A percentile compares a stretch with the other conserved stretches of the same genome.
Evolutionary conservation across 495 filamentous ascomycete genomes (phyloP).

Genomic region (Penicillium coprophilum): DNA sequence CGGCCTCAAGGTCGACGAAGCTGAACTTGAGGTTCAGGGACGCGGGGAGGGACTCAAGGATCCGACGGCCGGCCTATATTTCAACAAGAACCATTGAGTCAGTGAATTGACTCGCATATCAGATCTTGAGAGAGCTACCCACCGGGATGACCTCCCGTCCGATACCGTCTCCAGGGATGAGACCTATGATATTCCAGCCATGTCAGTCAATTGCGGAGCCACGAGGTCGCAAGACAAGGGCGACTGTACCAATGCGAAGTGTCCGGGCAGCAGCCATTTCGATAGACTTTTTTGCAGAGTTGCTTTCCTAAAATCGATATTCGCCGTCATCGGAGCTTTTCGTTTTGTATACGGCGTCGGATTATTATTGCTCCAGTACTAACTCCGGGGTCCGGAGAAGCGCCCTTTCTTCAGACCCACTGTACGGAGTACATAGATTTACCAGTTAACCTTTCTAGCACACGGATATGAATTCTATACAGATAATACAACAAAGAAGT

Average conservation of each 20-base stretch:
- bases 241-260: conserved; percentile 55
- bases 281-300: conserved; percentile 25
- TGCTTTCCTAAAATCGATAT: conserved; percentile 25
- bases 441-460: not conserved
- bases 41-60: conserved; percentile 85
- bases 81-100: conserved; percentile 17
- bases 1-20: conserved; percentile 88
- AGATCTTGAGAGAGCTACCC: conserved; percentile 21
- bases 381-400: conserved; percentile 28
- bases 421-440: too few species aligned
- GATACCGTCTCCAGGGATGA: conserved; percentile 98
- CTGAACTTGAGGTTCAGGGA: conserved; percentile 87
- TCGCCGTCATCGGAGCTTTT: conserved; percentile 39
- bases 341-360: conserved; percentile 28
- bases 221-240: conserved; percentile 5
- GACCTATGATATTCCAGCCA: conserved; percentile 55
- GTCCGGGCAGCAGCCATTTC: conserved; percentile 53
- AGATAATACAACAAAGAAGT: too few species aligned
- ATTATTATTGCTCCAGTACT: conserved; percentile 24
- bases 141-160: conserved; percentile 95
- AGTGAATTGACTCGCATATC: conserved; percentile 16
- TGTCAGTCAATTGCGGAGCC: conserved; percentile 24
- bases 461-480: too few species aligned
- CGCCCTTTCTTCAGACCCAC: not conserved
- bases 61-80: conserved; percentile 70